Base-by-base conservation (phyloP, 495 filamentous ascomycete species). In the Tuber microsphaerosporum region DNA sequence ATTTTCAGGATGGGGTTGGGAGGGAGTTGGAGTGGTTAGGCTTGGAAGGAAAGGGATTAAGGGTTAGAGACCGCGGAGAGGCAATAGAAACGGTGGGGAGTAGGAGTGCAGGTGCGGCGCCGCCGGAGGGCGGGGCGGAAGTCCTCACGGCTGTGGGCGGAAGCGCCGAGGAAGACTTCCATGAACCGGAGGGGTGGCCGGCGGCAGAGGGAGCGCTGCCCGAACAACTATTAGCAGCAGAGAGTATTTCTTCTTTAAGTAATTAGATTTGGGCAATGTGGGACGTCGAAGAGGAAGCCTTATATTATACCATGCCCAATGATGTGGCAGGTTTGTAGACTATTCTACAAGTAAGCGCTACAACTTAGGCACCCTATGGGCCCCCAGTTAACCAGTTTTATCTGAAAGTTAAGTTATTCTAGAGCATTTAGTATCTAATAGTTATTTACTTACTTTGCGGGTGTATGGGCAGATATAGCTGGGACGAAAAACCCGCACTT, bases 191-290 rank as follows among this genome's bases (percentile, higher is more conserved):
- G 71, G 83, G 69, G 26, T 79, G 77, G 77, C 74, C 89, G 88
- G 2, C 88, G 83, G 86, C 86, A 85, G 41, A 87, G 86, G 75
- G 37, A 88, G 2, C 77, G 89, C 1, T 88, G 89, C 79, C 79
- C 90, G 26, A 89, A 91, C 81, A 88, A 89, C 34, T 91, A 87
- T 87, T 89, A 88, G 89, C 88, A 89, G 82, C 26, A 26, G 56
- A 12, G 26, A 34, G 26, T 31, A 34, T 65, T 17, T 65, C 56
- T 65, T 8, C 56, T 0, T 34, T 65, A 12, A 65, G 31, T 2
- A 65, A 34, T 34, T 65, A 65, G 56, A 65, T 34, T 31, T 65
- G 56, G 56, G 56, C 12, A 34, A 31, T 34, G 12, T 65, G 56
- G 56, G 10, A 26, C 26, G 26, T 34, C 26, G 17, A 31, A 19